Evolutionary conservation across 495 filamentous ascomycete species (phyloP), one percentile per base, ranked within the genome.

Genomic region (Schizothecium vesticola): DNA sequence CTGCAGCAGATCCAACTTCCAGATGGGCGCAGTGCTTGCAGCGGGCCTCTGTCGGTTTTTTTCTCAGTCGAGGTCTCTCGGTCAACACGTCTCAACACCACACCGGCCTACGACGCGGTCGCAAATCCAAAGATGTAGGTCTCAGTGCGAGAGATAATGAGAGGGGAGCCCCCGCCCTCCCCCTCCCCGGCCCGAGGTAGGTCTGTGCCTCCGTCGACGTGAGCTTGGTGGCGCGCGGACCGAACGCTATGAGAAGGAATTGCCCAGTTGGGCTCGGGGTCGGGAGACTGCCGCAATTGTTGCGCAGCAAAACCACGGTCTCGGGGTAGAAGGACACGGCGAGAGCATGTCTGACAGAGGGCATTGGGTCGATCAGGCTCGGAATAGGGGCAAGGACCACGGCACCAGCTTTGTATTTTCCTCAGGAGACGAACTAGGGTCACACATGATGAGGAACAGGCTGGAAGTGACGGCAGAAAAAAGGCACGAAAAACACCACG

Each of bases 171-270:
- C 31, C n/a, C n/a, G n/a, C n/a, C n/a, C 31, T 33, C 31, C 31
- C 31, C 31, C 11, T 13, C 31, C 31, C 11, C 16, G 19, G 43
- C 36, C 26, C 13, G 16, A 24, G 16, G 19, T 51, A 43, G 65
- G 57, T 61, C 57, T 60, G 57, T 66, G 65, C 65, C 31, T 61
- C 43, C 6, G 19, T 19, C 57, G 57, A 28, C 21, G 13, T 22
- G 33, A 59, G 65, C 26, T 66, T 29, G 65, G 43, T 31, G 57
- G 65, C 64, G 33, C 64, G 29, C 56, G 56, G 64, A 60, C 63
- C 63, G 58, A n/a, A 36, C 63, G 33, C 55, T 6, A 28, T 36
- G 12, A 36, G 5, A 11, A 51, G 16, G 16, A 51, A 51, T 24
- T 26, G 22, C 57, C 25, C 12, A 22, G 25, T 59, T 59, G 43